Conservation (phyloP, 1,284 basidiomycete species). For the Trametes versicolor region DNA sequence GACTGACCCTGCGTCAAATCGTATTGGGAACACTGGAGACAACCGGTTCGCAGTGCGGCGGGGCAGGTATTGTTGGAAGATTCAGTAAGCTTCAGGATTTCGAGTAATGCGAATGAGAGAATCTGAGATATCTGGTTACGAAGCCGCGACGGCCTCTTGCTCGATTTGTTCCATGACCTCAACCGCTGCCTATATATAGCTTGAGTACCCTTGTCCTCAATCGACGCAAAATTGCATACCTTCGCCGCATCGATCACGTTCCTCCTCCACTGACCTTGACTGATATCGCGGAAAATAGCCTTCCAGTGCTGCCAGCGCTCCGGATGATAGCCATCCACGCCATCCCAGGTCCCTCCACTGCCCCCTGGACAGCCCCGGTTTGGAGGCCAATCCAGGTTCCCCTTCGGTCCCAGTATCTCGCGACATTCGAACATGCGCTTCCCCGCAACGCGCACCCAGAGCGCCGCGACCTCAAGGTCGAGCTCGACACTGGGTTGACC, state of each 20-base stretch:
- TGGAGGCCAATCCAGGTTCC: constrained; percentile 19
- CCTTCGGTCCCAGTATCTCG: constrained; percentile 28
- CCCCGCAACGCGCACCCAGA: constrained; percentile 23
- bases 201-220: background rate
- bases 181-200: background rate
- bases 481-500: constrained; percentile 10
- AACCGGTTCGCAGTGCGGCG: no score
- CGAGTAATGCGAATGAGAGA: no score
- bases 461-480: constrained; percentile 18
- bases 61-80: no score
- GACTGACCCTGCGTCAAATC: no score
- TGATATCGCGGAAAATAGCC: constrained; percentile 10
- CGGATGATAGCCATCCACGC: constrained; percentile 27
- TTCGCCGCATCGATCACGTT: constrained; percentile 23
- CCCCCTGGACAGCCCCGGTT: constrained; percentile 12
- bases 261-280: constrained; percentile 9
- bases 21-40: no score
- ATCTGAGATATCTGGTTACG: no score
- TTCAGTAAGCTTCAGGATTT: no score
- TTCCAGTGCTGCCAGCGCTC: constrained; percentile 27
- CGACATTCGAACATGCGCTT: constrained; percentile 21
- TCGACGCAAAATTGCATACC: constrained; percentile 2
- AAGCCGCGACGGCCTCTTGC: background rate
- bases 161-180: constrained; percentile 1
- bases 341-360: constrained; percentile 27